Base-by-base conservation (phyloP, 2,329 filamentous ascomycete species). In the Fusarium sp. region DNA sequence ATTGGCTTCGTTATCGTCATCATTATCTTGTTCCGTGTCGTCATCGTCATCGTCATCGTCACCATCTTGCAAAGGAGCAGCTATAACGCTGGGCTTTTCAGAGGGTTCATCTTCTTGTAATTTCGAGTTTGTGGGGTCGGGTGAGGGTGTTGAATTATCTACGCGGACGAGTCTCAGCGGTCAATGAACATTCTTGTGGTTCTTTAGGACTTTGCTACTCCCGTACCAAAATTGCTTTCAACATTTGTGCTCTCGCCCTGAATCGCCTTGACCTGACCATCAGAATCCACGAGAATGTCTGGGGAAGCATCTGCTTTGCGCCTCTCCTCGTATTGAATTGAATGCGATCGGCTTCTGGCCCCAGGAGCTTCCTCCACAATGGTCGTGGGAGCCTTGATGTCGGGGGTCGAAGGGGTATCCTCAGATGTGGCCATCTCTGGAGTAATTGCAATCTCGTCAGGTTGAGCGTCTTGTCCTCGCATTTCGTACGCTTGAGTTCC, bases 371-470 rank as follows among this genome's bases (percentile, higher is more conserved):
- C 85, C 72, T 88, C 85, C 39, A 88, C 80, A 28, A 87, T 80
- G 5, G 86, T 88, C 68, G 79, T 83, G 13, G 86, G 86, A 53
- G 86, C 52, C 20, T 68, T 81, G 12, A 70, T 55, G 20, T 57
- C 62, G 18, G 60, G 43, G 6, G 64, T 68, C 13, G 69, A 71
- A 16, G 75, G 56, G 15, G 75, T 69, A 20, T 72, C 57, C 10
- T 75, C 57, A n/a, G 71, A 46, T 26, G 63, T 33, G 20, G 75
- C 63, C 20, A 74, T 68, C 29, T 78, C 72, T 20, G 76, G 60
- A 18, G 84, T 75, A 54, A 87, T 79, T 55, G 86, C 85, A 72
- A 90, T 87, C 78, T 90, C 85, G 70, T 91, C 88, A 18, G 88
- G 87, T 47, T 82, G 80, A 16, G 88, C 88, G 76, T 91, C 88